Base-by-base conservation (phyloP, 257 asterid species). In the Linaria vulgaris region DNA sequence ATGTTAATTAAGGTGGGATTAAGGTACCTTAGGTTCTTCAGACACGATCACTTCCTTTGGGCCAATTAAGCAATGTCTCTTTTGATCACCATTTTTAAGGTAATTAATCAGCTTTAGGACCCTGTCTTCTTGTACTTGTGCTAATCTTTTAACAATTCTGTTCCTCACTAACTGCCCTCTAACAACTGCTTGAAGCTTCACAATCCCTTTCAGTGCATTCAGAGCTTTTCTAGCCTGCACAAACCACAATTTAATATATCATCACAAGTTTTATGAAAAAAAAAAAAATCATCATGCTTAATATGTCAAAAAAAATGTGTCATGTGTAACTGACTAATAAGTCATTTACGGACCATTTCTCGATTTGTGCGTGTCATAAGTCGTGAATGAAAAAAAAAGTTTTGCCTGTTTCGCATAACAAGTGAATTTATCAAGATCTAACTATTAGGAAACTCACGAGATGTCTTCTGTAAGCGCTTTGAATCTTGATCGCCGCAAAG, bases 151-250 rank as follows among this genome's bases (percentile, higher is more conserved):
- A 27, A 64, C 57, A 23, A 82, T 63, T 21, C 76, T 76, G 14
- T 80, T 74, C 69, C 96, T 84, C 27, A 72, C 88, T 39, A 85
- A 76, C 78, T 87, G 90, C 0, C 95, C 96, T 34, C 97, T 80
- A 34, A 87, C 66, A 71, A 87, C 87, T 22, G 97, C 97, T 76
- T 87, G 97, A 75, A 90, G 85, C 58, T 77, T 83, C 77, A 90
- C 95, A 49, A 87, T 21, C 64, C 97, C 97, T 73, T 76, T 87
- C 34, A 90, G 55, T 7, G 96, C 97, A 73, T 81, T 76, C 74
- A 87, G 57, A 22, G 97, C 97, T 78, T 87, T 85, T 73, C 79
- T 82, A 17, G 85, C 97, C 97, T 90, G 71, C 68, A 70, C n/a
- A 63, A 41, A 37, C n/a, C 50, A 53, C 70, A 12, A 44, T 12